Conservation (phyloP, 73 alveolate species). For the Uronychia setigera region DNA sequence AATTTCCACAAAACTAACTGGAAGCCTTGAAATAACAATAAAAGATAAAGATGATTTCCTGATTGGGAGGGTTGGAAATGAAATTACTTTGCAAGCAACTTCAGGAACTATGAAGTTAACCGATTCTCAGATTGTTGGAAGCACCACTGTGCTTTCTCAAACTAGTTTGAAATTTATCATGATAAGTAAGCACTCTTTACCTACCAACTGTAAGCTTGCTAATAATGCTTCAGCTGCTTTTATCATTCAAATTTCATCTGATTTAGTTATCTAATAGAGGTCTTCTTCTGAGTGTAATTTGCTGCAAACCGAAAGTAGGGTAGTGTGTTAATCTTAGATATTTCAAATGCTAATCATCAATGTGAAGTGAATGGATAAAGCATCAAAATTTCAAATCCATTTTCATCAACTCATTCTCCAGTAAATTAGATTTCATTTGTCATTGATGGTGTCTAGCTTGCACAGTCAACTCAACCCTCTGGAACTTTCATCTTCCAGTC, state of each 20-base stretch:
- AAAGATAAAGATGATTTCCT: background rate
- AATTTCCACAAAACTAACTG: conserved; percentile 25
- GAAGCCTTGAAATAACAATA: background rate
- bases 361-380: too few species aligned
- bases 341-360: background rate
- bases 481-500: background rate
- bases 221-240: background rate
- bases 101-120: conserved; percentile 3
- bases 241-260: background rate
- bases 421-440: too few species aligned
- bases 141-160: background rate
- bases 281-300: background rate
- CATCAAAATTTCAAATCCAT: too few species aligned
- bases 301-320: background rate
- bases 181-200: background rate
- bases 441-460: too few species aligned
- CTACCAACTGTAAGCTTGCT: background rate
- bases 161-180: background rate
- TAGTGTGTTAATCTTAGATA: background rate
- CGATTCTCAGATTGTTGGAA: background rate
- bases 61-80: conserved; percentile 4
- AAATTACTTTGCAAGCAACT: conserved; percentile 1
- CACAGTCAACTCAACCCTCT: background rate
- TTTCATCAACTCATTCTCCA: too few species aligned
- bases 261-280: too few species aligned